Evolutionary conservation across 495 filamentous ascomycete genomes (phyloP).

Genomic region (Parachaetomium inaequale): DNA sequence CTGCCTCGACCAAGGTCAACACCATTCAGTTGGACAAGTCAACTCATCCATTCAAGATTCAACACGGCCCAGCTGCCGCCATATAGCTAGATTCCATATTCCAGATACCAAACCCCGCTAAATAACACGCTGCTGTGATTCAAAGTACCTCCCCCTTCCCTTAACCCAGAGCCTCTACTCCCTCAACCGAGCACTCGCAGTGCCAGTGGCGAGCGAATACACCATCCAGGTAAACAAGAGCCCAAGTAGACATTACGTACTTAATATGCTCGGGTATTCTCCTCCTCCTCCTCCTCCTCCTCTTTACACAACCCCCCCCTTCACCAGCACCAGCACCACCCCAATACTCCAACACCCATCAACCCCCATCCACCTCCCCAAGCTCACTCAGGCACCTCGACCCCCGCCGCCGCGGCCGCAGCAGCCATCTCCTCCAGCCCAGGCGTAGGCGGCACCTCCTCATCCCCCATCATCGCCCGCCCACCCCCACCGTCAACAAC

Average conservation of each 20-base stretch:
- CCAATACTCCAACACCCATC: neutral
- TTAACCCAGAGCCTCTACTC: neutral
- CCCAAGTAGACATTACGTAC: slow-evolving; percentile 21
- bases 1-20: neutral
- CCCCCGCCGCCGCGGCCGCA: slow-evolving; percentile 15
- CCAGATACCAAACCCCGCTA: neutral
- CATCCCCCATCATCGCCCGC: neutral
- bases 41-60: neutral
- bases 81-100: neutral
- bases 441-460: slow-evolving; percentile 21
- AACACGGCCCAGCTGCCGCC: neutral
- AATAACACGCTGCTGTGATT: neutral
- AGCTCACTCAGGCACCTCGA: neutral
- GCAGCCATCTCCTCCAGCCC: slow-evolving; percentile 18
- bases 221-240: slow-evolving; percentile 6
- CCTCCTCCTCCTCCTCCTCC: neutral
- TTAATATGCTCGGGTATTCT: slow-evolving; percentile 13
- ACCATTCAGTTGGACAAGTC: neutral
- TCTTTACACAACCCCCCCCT: neutral
- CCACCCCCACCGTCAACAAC: neutral
- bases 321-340: neutral
- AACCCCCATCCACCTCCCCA: neutral
- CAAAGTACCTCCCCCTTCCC: neutral
- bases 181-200: neutral
- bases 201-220: neutral